Base-by-base conservation (phyloP, 176 grass and related monocot genomes). In the Musa schizocarpa region DNA sequence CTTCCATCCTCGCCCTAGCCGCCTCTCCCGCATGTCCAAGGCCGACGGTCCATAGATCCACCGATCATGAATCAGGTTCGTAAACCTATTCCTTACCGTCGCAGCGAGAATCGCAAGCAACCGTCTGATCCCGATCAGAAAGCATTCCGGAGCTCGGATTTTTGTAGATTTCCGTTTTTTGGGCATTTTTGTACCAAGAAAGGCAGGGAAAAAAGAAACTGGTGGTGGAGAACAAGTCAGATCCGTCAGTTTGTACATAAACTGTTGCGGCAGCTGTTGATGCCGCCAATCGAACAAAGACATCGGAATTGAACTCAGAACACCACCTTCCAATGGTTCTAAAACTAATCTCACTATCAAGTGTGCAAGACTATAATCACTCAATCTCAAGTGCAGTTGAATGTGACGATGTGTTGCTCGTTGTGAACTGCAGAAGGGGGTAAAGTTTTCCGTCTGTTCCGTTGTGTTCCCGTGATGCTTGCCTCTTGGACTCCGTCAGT, bases 11-110 rank as follows among this genome's bases (percentile, higher is more conserved):
- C 51, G 83, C 0, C 81, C 81, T 0, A 92, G 84, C 84, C 52
- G 89, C 1, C 86, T 92, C 24, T 88, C 83, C 56, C 16, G 76
- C 43, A 74, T 92, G 55, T 92, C 89, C 83, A 49, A 82, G 54
- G 86, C 84, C 11, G 81, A 79, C 0, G 89, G 88, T 25, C 81
- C 78, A 20, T 79, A 70, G 77, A 79, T 79, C 75, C 52, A 76
- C 64, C 74, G 68, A 6, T 84, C 63, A 9, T 20, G 22, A 50
- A 0, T 19, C 2, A 69, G 52, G 65, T 48, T 72, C 59, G 78
- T 78, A 78, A 22, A 21, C 14, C 27, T 69, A 22, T 16, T 56
- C 23, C 11, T 78, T 22, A 14, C n/a, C 52, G 9, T 21, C 26
- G 23, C 23, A 49, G 27, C 71, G 17, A 0, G 20, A 52, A 49